Conservation (phyloP, 2,329 filamentous ascomycete species). For the Fusarium longipes region DNA sequence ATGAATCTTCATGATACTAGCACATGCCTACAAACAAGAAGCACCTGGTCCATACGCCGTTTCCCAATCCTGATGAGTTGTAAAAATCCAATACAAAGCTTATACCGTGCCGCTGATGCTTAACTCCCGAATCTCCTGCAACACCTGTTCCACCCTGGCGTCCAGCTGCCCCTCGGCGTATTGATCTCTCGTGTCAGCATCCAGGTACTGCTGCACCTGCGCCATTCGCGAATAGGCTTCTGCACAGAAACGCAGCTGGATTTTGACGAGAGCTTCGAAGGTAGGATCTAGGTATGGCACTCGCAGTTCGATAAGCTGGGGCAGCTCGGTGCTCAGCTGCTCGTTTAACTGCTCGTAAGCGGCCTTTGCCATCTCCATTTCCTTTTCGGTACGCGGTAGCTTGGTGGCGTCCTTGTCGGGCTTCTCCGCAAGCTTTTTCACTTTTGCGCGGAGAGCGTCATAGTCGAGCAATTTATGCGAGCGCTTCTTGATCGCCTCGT, state of each 20-base stretch:
- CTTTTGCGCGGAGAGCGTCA: constrained; percentile 92
- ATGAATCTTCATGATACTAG: constrained; percentile 36
- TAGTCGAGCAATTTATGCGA: constrained; percentile 99
- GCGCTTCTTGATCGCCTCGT: constrained; percentile 99
- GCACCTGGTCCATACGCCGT: constrained; percentile 46
- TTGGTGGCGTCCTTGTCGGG: constrained; percentile 98
- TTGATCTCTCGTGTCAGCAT: constrained; percentile 93
- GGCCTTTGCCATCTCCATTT: constrained; percentile 91
- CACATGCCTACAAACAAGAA: constrained; percentile 45
- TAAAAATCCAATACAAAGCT: constrained; percentile 24
- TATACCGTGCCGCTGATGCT: constrained; percentile 84
- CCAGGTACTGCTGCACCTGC: constrained; percentile 98
- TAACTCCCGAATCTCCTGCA: constrained; percentile 96
- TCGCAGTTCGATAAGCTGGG: constrained; percentile 94
- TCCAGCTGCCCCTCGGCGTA: constrained; percentile 95
- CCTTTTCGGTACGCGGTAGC: constrained; percentile 94
- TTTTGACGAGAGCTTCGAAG: constrained; percentile 98
- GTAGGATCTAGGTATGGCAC: constrained; percentile 97
- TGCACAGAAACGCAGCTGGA: constrained; percentile 96
- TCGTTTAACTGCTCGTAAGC: constrained; percentile 98
- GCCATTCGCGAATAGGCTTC: constrained; percentile 98
- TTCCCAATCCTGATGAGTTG: constrained; percentile 31
- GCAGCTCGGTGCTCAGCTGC: constrained; percentile 90
- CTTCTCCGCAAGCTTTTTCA: constrained; percentile 97
- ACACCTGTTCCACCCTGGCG: constrained; percentile 89